Evolutionary conservation across 129 eudicot genomes (phyloP).

Genomic region (carrot (Daucus carota)): DNA sequence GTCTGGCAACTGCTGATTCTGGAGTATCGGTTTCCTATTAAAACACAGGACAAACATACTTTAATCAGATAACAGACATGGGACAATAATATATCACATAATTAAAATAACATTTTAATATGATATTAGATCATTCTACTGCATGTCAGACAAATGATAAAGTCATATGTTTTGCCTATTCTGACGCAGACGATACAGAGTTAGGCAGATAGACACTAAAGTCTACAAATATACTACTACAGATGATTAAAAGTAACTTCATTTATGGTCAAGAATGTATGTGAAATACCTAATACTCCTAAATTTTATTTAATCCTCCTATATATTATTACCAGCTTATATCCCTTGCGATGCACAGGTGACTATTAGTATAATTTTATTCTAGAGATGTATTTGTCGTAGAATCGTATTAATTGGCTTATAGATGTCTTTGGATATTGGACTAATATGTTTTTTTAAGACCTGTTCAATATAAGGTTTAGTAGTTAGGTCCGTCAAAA

Average conservation of each 20-base stretch:
- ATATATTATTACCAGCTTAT: too few species aligned
- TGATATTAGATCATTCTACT: not conserved
- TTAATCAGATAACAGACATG: constrained; percentile 1
- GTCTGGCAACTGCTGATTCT: constrained; percentile 75
- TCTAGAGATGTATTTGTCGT: too few species aligned
- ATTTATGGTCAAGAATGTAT: not conserved
- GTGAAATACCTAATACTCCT: not conserved
- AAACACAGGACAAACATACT: constrained; percentile 6
- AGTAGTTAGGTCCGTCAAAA: too few species aligned
- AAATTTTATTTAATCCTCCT: not conserved
- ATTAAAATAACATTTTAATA: not conserved
- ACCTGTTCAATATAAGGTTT: too few species aligned
- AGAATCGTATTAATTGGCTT: too few species aligned
- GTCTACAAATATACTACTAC: not conserved
- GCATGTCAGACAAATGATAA: not conserved
- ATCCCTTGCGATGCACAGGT: too few species aligned
- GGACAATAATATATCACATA: not conserved
- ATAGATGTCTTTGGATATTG: too few species aligned
- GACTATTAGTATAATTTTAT: too few species aligned
- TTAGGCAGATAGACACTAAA: not conserved
- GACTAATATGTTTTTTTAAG: too few species aligned
- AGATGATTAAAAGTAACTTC: not conserved
- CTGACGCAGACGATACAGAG: not conserved
- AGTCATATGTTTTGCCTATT: not conserved
- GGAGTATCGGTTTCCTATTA: constrained; percentile 71